Conservation (phyloP, 2,329 filamentous ascomycete genomes). For the Colletotrichum lentis region DNA sequence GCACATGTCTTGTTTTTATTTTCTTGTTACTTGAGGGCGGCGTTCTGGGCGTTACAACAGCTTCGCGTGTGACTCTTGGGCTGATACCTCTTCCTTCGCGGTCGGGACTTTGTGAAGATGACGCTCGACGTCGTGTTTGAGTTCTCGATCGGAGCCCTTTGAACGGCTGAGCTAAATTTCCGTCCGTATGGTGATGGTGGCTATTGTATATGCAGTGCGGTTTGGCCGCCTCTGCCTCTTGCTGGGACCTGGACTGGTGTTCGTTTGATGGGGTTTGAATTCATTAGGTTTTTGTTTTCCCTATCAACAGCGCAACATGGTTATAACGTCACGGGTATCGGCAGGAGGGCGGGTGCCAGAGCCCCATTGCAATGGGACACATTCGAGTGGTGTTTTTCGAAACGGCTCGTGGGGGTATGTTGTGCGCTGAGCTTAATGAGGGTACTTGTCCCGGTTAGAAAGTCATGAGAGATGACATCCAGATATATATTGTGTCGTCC, state of each 20-base stretch:
- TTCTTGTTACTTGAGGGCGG: slow-evolving; percentile 33
- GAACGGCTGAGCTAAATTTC: background rate
- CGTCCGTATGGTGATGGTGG: background rate
- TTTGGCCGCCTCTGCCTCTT: background rate
- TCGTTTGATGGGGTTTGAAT: background rate
- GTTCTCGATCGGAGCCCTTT: background rate
- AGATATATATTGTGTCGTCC: background rate
- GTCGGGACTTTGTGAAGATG: background rate
- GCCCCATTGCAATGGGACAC: background rate
- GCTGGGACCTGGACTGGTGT: background rate
- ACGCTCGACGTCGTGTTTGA: background rate
- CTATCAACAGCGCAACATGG: background rate
- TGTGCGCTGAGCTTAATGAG: background rate
- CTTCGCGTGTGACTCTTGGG: slow-evolving; percentile 33
- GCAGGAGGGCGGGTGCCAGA: background rate
- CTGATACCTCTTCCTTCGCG: slow-evolving; percentile 35
- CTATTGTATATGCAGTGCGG: background rate
- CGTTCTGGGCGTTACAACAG: slow-evolving; percentile 38
- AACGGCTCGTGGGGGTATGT: background rate
- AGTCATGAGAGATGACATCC: slow-evolving; percentile 1
- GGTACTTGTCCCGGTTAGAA: background rate
- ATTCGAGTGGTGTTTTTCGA: background rate
- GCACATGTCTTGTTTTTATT: slow-evolving; percentile 4
- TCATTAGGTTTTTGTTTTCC: background rate
- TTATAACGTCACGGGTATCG: background rate